Evolutionary conservation across 768 basidiomycete species (phyloP).

Genomic region (Boletus coccyginus): DNA sequence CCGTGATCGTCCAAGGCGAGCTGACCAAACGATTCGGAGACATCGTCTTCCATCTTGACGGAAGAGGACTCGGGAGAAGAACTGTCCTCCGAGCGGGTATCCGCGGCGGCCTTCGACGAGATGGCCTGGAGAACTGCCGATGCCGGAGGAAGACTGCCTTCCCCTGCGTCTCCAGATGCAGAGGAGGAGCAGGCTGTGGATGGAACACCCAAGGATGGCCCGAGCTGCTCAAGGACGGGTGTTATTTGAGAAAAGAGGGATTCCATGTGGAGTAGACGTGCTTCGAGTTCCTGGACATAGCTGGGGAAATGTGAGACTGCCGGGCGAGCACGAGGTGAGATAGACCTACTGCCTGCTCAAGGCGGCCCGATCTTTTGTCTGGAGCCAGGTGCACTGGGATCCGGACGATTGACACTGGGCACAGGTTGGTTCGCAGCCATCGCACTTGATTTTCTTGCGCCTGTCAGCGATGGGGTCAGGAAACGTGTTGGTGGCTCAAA

Average conservation of each 20-base stretch:
- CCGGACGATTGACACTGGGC: slow-evolving; percentile 75
- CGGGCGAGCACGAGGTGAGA: slow-evolving; percentile 1
- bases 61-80: slow-evolving; percentile 34
- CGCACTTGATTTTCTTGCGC: slow-evolving; percentile 92
- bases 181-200: slow-evolving; percentile 33
- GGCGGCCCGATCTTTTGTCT: slow-evolving; percentile 89
- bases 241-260: slow-evolving; percentile 79
- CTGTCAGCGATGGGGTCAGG: slow-evolving; percentile 38
- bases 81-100: slow-evolving; percentile 32
- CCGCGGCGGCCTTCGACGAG: slow-evolving; percentile 37
- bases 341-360: slow-evolving; percentile 79
- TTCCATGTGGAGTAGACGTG: slow-evolving; percentile 85
- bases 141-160: slow-evolving; percentile 22
- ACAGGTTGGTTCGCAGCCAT: slow-evolving; percentile 83
- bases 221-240: slow-evolving; percentile 72
- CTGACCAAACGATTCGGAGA: slow-evolving; percentile 83
- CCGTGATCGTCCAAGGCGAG: slow-evolving; percentile 87
- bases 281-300: slow-evolving; percentile 91
- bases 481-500: slow-evolving; percentile 15
- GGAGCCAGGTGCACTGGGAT: slow-evolving; percentile 83
- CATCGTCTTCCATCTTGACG: slow-evolving; percentile 57
- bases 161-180: slow-evolving; percentile 9
- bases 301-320: slow-evolving; percentile 38
- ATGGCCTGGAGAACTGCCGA: slow-evolving; percentile 34
- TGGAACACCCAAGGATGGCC: slow-evolving; percentile 49